phyloP scores from a whole-genome alignment of 2,329 filamentous ascomycete species.

The Zymoseptoria tritici region DNA sequence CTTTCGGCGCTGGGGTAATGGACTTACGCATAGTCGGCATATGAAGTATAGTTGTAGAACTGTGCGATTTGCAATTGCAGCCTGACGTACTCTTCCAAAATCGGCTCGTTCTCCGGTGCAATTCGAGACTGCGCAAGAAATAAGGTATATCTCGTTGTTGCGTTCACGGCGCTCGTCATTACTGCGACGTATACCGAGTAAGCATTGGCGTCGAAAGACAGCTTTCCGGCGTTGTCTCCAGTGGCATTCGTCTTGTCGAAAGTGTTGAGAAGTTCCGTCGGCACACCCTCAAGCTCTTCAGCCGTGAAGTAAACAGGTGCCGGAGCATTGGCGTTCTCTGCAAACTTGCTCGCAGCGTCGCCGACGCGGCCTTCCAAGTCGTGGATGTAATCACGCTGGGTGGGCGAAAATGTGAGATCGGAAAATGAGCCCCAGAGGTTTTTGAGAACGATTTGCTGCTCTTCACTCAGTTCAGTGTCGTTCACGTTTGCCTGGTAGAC shows the following conservation, averaged over 20 bases:
- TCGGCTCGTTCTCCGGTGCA: neutral
- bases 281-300: neutral
- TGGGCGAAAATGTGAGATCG: constrained; percentile 45
- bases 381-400: neutral
- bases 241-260: neutral
- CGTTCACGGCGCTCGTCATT: neutral
- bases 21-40: neutral
- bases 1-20: neutral
- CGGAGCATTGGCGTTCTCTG: neutral
- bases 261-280: neutral
- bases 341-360: neutral
- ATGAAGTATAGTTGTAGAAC: neutral
- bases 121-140: neutral
- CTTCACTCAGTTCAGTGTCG: constrained; percentile 54
- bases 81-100: neutral
- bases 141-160: neutral
- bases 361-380: neutral
- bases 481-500: constrained; percentile 36
- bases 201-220: neutral
- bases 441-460: constrained; percentile 61
- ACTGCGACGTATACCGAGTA: neutral
- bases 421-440: constrained; percentile 69
- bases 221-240: neutral
- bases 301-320: neutral
- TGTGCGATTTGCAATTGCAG: neutral